Evolutionary conservation across 495 filamentous ascomycete genomes (phyloP).

Genomic region (Sphaerosporella brunnea): DNA sequence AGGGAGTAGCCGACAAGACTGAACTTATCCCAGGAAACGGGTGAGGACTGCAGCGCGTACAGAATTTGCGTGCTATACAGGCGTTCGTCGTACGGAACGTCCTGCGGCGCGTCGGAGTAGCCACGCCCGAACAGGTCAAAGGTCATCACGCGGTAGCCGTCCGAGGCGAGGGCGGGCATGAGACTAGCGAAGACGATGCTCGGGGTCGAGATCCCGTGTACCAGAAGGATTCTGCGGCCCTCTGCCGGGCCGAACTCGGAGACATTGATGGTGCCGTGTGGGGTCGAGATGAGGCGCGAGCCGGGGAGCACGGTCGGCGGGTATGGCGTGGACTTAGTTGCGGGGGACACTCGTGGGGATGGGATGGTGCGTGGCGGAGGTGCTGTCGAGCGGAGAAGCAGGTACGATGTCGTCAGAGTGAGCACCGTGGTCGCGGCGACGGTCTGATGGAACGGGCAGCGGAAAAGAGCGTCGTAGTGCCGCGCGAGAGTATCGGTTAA

Average conservation of each 20-base stretch:
- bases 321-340: constrained; percentile 35
- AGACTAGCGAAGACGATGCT: constrained; percentile 37
- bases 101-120: constrained; percentile 50
- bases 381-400: constrained; percentile 25
- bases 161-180: neutral
- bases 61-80: constrained; percentile 63
- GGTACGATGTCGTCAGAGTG: constrained; percentile 30
- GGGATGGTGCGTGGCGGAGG: neutral
- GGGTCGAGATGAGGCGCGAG: constrained; percentile 50
- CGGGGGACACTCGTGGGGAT: neutral
- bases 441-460: constrained; percentile 23
- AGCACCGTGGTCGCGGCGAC: constrained; percentile 32
- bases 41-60: constrained; percentile 50
- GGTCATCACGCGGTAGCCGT: constrained; percentile 5
- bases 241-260: constrained; percentile 82
- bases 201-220: constrained; percentile 79
- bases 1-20: constrained; percentile 68
- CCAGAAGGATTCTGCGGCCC: constrained; percentile 58
- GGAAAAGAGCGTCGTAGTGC: constrained; percentile 8
- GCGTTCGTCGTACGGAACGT: constrained; percentile 50
- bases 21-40: constrained; percentile 53
- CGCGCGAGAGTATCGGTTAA: constrained; percentile 3
- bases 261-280: constrained; percentile 63
- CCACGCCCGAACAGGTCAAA: constrained; percentile 61
- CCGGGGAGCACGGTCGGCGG: constrained; percentile 61